Evolutionary conservation across 2,329 filamentous ascomycete genomes (phyloP).

Genomic region (Pochonia chlamydosporia): DNA sequence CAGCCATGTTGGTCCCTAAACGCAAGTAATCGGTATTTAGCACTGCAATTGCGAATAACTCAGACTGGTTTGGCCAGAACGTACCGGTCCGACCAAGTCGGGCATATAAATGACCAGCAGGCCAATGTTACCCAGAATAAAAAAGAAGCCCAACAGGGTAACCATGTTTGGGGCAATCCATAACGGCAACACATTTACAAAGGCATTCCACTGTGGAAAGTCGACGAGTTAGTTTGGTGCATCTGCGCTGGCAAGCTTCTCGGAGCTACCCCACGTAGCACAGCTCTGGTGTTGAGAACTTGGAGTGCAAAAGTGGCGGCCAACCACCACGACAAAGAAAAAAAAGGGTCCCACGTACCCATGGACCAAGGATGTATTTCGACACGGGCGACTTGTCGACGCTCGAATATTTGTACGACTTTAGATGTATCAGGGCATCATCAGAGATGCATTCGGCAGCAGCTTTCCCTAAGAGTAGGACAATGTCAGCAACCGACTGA

Average conservation of each 20-base stretch:
- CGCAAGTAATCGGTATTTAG: not conserved
- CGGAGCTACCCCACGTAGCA: not conserved
- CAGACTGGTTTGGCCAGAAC: constrained; percentile 28
- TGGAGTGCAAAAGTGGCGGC: constrained; percentile 1
- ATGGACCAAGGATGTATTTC: constrained; percentile 88
- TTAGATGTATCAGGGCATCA: constrained; percentile 84
- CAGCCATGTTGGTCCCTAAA: constrained; percentile 77
- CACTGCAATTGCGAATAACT: too few species aligned
- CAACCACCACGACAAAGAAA: not conserved
- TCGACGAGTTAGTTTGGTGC: constrained; percentile 1
- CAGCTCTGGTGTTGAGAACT: not conserved
- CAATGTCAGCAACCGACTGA: constrained; percentile 4
- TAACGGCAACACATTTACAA: constrained; percentile 84
- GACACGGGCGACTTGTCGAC: constrained; percentile 95
- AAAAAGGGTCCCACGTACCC: constrained; percentile 57
- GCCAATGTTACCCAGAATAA: constrained; percentile 79
- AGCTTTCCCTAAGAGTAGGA: constrained; percentile 35
- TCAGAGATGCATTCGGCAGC: constrained; percentile 75
- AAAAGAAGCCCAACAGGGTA: constrained; percentile 89
- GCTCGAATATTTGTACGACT: constrained; percentile 94
- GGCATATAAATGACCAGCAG: constrained; percentile 75
- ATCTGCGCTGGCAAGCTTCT: not conserved
- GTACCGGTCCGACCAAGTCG: constrained; percentile 81
- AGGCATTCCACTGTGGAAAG: constrained; percentile 82
- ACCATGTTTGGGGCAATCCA: constrained; percentile 99